phyloP scores from a whole-genome alignment of 768 basidiomycete genomes.

The Xerocomellus dryophilus region DNA sequence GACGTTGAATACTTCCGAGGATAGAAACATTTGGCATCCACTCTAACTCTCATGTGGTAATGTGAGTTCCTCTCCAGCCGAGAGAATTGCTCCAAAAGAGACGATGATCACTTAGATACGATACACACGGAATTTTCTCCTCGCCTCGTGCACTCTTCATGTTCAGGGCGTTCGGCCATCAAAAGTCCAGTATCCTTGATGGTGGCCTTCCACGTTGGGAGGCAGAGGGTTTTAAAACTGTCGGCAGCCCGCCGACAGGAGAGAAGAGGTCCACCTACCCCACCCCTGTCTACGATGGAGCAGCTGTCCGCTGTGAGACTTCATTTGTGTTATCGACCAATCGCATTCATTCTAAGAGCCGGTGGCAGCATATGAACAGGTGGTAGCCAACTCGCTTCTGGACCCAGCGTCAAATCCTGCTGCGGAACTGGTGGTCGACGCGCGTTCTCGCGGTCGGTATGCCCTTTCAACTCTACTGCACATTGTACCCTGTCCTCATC shows the following conservation, averaged over 20 bases:
- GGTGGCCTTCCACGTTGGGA: slow-evolving; percentile 90
- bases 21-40: slow-evolving; percentile 70
- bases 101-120: slow-evolving; percentile 57
- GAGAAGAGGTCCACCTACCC: slow-evolving; percentile 43
- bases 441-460: slow-evolving; percentile 78
- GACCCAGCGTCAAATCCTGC: slow-evolving; percentile 41
- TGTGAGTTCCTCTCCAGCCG: slow-evolving; percentile 45
- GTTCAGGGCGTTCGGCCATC: slow-evolving; percentile 90
- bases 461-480: slow-evolving; percentile 15
- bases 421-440: slow-evolving; percentile 80
- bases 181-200: slow-evolving; percentile 81
- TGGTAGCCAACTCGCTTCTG: slow-evolving; percentile 64
- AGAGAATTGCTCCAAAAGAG: slow-evolving; percentile 4
- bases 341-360: slow-evolving; percentile 17
- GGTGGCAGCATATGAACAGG: slow-evolving; percentile 70
- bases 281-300: slow-evolving; percentile 48
- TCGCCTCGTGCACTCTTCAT: slow-evolving; percentile 92
- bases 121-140: slow-evolving; percentile 87
- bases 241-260: slow-evolving; percentile 30
- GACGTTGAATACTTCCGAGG: slow-evolving; percentile 22
- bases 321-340: slow-evolving; percentile 34
- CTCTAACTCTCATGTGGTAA: slow-evolving; percentile 72
- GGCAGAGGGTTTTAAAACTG: slow-evolving; percentile 58
- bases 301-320: slow-evolving; percentile 43
- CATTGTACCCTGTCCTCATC: slow-evolving; percentile 2